Base-by-base conservation (phyloP, 306 rosid species). In the Malus orientalis region DNA sequence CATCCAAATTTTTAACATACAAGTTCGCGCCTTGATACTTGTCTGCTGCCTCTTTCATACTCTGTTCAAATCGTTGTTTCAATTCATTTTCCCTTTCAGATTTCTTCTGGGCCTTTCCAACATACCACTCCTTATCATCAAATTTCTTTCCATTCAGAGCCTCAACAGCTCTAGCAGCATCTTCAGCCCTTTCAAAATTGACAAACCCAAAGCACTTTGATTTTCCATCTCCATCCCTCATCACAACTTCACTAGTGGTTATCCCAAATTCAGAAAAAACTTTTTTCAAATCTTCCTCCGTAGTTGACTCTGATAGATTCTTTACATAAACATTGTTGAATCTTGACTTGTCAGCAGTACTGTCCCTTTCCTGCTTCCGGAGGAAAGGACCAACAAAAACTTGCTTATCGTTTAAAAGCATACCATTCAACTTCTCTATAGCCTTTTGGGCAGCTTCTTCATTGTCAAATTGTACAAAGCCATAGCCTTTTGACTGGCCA, bases 301-400 rank as follows among this genome's bases (percentile, higher is more conserved):
- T 85, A 45, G 93, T 91, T 59, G 87, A 79, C 32, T 96, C 99
- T 3, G 96, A 79, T 6, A 92, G 82, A 80, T 96, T 96, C 91
- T 96, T 96, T 0, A 96, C 91, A 86, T 88, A 96, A 66, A 96
- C 98, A 81, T 96, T 92, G 84, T 89, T 89, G 75, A 96, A 96
- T 33, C 79, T 91, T 2, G 81, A 82, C 78, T 87, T 92, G 70
- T 91, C 97, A 67, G 27, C 4, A 19, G 70, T 61, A 83, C 74
- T 64, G 0, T 96, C 99, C 74, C 99, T 86, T 86, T 96, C 99
- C 83, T 92, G 99, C 87, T 96, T 96, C 81, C 98, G 99, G 72
- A 89, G 93, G 84, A 96, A 96, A 74, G 99, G 99, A 30, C 99
- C 99, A 72, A 96, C 99, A 85, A 57, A 96, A 40, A 96, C 99